phyloP scores from a whole-genome alignment of 306 rosid species.

The Corylus americana region DNA sequence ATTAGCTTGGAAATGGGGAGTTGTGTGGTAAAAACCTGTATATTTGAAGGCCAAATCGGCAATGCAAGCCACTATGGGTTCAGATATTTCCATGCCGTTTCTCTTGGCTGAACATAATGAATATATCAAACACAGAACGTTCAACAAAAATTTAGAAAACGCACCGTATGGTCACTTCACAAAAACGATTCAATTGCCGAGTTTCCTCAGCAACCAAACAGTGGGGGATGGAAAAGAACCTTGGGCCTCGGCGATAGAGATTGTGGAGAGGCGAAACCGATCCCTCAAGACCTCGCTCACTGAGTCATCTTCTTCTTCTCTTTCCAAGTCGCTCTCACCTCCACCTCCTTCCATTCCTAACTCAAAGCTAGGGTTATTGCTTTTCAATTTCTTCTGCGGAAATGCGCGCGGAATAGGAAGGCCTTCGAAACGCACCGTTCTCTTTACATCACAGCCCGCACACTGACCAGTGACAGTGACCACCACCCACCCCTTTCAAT shows the following conservation, averaged over 20 bases:
- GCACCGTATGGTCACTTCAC: background rate
- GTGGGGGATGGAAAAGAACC: constrained; percentile 32
- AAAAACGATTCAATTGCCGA: background rate
- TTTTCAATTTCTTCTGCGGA: background rate
- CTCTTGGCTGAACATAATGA: constrained; percentile 39
- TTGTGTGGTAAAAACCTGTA: constrained; percentile 42
- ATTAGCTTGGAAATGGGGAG: background rate
- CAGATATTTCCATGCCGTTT: constrained; percentile 62
- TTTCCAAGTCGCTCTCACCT: constrained; percentile 33
- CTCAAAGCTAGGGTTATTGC: constrained; percentile 1
- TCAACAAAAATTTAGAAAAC: background rate
- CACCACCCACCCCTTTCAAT: background rate
- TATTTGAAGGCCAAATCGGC: constrained; percentile 81
- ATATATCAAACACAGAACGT: constrained; percentile 3
- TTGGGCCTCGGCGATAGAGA: constrained; percentile 70
- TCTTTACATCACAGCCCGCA: background rate
- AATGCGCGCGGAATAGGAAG: constrained; percentile 9
- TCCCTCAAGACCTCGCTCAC: constrained; percentile 59
- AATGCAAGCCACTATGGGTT: constrained; percentile 71
- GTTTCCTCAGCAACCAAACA: background rate
- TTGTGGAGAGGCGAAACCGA: constrained; percentile 70
- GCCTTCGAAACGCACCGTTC: background rate
- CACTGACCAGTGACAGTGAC: too few species aligned
- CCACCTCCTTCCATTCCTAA: constrained; percentile 25
- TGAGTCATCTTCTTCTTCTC: constrained; percentile 50